Base-by-base conservation (phyloP, 257 asterid genomes). In the Perilla frutescens region DNA sequence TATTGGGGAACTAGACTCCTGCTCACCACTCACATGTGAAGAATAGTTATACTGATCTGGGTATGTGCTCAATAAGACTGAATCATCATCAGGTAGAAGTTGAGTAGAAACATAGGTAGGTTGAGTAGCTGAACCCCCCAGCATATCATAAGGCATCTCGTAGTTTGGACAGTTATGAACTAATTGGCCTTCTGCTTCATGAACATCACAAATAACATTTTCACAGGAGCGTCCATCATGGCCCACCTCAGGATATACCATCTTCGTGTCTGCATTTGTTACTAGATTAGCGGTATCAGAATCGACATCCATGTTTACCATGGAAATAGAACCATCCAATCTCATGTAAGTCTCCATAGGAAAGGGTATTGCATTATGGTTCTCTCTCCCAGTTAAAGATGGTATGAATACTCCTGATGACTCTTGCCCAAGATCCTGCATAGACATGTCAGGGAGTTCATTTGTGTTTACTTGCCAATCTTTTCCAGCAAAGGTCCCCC, bases 391-490 rank as follows among this genome's bases (percentile, higher is more conserved):
- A 59, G 62, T 73, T 72, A 81, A 68, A 72, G 84, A 75, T 47
- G 85, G 81, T 82, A 85, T 51, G 68, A 80, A 81, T 40, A 65
- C 65, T 44, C 77, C 87, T 12, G 84, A 76, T 68, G 84, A 68
- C 65, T 87, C 91, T 66, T 74, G 89, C 60, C 81, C 87, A 41
- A 71, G 77, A 73, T 89, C 89, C 72, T 81, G 64, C 50, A 84
- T 74, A 73, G 91, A 64, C 70, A 81, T 70, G 72, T 82, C 83
- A 6, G 85, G 84, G 72, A 91, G 81, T 74, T 87, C 90, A 73
- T 77, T 79, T 47, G 86, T 68, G 81, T 77, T 84, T 34, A 72
- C 73, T 51, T 68, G 84, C 88, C 93, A 90, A 49, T 89, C 90
- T 61, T 83, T 89, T 32, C 75, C 83, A 32, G 83, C 15, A 47